Conservation (phyloP, 805 yeast genomes). For the Ogataea pilisensis region DNA sequence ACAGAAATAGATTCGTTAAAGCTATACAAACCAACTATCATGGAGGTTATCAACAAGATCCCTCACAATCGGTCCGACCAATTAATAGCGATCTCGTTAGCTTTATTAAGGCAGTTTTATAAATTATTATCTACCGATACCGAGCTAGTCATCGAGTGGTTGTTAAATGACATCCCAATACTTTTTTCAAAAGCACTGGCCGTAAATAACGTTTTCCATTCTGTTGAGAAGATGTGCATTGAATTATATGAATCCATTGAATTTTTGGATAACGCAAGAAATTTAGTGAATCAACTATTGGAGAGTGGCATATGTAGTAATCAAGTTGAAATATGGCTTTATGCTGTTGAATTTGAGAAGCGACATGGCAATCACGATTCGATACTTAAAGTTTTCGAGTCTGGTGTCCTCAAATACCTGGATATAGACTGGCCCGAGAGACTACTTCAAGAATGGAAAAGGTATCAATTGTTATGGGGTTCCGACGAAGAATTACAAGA, state of each 20-base stretch:
- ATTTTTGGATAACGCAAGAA: constrained; percentile 27
- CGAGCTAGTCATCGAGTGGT: constrained; percentile 5
- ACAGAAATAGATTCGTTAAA: not conserved
- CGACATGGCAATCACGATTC: constrained; percentile 23
- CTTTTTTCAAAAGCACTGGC: constrained; percentile 28
- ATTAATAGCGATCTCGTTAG: constrained; percentile 2
- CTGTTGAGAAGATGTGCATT: constrained; percentile 41
- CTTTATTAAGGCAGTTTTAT: constrained; percentile 7
- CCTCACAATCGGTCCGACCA: no score
- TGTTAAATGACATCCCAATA: constrained; percentile 17
- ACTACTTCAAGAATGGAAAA: constrained; percentile 40
- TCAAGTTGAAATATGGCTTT: constrained; percentile 48
- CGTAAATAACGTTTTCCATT: constrained; percentile 35
- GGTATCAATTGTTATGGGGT: constrained; percentile 36
- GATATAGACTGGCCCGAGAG: constrained; percentile 49
- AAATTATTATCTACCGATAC: constrained; percentile 4
- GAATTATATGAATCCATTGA: constrained; percentile 31
- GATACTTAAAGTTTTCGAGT: constrained; percentile 28
- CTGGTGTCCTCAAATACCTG: constrained; percentile 28
- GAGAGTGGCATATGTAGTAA: constrained; percentile 4
- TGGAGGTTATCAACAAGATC: not conserved
- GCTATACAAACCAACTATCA: not conserved
- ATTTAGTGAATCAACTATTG: constrained; percentile 5
- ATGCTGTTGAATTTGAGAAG: constrained; percentile 38
- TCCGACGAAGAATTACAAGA: constrained; percentile 8